A percentile compares a stretch with the other conserved stretches of the same genome.
Evolutionary conservation across 768 basidiomycete genomes (phyloP).

Genomic region (Nevesoporus exiguus): DNA sequence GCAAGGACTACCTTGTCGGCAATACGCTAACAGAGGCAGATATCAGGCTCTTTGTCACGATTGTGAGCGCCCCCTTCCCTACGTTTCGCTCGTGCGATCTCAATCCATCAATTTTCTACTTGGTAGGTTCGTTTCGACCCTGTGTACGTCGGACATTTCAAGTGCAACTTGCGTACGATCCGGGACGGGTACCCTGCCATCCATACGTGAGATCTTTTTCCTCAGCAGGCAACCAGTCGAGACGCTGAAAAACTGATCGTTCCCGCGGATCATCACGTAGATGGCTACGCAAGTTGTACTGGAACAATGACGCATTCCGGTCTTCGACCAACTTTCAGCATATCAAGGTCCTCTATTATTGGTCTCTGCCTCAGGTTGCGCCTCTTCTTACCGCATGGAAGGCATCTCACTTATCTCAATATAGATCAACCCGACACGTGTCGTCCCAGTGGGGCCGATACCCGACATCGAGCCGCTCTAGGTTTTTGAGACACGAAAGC

Average conservation of each 20-base stretch:
- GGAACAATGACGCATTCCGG: conserved; percentile 86
- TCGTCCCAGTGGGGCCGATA: conserved; percentile 74
- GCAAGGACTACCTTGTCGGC: conserved; percentile 85
- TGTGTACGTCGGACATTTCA: conserved; percentile 91
- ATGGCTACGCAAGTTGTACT: conserved; percentile 88
- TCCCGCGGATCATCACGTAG: conserved; percentile 27
- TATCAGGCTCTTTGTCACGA: conserved; percentile 85
- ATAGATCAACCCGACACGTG: conserved; percentile 74
- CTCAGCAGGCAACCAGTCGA: background rate
- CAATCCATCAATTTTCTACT: background rate
- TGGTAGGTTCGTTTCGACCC: conserved; percentile 81
- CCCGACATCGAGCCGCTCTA: conserved; percentile 65
- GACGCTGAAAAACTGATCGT: background rate
- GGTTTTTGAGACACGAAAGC: background rate
- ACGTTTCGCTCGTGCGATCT: background rate
- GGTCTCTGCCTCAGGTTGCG: conserved; percentile 29
- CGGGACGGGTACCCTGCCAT: conserved; percentile 85
- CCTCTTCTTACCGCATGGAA: background rate
- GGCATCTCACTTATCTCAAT: conserved; percentile 1
- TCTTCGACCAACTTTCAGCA: conserved; percentile 86
- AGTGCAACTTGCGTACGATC: conserved; percentile 85
- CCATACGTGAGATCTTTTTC: conserved; percentile 40
- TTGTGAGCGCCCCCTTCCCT: conserved; percentile 45
- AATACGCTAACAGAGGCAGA: conserved; percentile 80
- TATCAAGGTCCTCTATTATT: conserved; percentile 45